Conservation (phyloP, 2,329 filamentous ascomycete species). For the Talaromyces sp. region DNA sequence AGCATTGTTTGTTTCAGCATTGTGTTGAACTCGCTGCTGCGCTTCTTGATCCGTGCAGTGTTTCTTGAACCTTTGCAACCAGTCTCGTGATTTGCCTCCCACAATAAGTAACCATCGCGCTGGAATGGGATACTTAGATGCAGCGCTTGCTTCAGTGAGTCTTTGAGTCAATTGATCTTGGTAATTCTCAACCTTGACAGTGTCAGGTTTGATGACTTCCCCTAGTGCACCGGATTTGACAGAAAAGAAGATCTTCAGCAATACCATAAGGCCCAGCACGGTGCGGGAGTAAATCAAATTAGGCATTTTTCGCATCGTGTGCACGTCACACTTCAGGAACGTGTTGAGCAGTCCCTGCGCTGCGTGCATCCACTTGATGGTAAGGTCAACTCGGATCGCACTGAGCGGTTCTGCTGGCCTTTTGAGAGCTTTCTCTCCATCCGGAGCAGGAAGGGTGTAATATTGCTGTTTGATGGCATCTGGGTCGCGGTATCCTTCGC, state of each 20-base stretch:
- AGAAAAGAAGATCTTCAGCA: conserved; percentile 36
- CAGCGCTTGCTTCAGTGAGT: conserved; percentile 33
- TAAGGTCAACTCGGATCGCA: conserved; percentile 35
- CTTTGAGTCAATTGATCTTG: conserved; percentile 30
- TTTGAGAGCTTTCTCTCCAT: conserved; percentile 22
- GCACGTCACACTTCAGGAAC: conserved; percentile 31
- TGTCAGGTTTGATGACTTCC: conserved; percentile 29
- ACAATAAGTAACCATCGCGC: conserved; percentile 34
- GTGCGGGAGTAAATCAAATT: conserved; percentile 35
- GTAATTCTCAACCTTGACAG: conserved; percentile 32
- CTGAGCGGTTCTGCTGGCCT: conserved; percentile 24
- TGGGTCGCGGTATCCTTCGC: conserved; percentile 36
- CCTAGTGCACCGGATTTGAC: conserved; percentile 30
- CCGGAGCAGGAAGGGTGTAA: conserved; percentile 32
- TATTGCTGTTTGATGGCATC: conserved; percentile 33
- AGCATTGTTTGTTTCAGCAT: neutral
- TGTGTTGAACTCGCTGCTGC: neutral
- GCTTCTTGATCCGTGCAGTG: conserved; percentile 21
- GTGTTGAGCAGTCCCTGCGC: conserved; percentile 34
- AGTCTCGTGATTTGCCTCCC: conserved; percentile 31
- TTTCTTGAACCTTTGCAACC: conserved; percentile 31
- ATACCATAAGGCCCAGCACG: conserved; percentile 30
- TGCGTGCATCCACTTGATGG: conserved; percentile 37
- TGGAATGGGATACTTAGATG: conserved; percentile 34
- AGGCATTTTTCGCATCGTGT: conserved; percentile 33